Evolutionary conservation across 2,329 filamentous ascomycete species (phyloP).

Genomic region (Colletotrichum musae): DNA sequence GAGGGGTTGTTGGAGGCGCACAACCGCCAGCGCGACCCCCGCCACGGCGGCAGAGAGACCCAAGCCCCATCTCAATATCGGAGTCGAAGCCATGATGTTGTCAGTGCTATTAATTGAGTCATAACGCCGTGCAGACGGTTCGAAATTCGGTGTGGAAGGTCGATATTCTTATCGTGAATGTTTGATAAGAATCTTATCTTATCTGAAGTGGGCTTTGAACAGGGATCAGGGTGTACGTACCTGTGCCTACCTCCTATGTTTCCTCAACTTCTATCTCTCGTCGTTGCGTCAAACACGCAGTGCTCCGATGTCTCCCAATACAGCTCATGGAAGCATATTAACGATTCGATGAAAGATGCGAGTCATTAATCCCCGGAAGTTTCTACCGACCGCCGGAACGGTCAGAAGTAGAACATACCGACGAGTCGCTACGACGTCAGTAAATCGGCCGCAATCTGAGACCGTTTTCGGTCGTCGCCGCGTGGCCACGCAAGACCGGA

Average conservation of each 20-base stretch:
- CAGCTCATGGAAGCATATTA: no score
- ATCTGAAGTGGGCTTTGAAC: conserved; percentile 2
- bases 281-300: no score
- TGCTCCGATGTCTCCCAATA: no score
- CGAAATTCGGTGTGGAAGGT: conserved; percentile 32
- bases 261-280: no score
- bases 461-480: not conserved
- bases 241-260: no score
- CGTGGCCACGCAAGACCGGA: not conserved
- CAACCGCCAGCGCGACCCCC: conserved; percentile 51
- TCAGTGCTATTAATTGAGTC: not conserved
- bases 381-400: no score
- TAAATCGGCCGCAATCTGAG: not conserved
- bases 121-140: conserved; percentile 3
- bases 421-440: not conserved
- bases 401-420: no score
- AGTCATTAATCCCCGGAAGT: no score
- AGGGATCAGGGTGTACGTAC: conserved; percentile 9
- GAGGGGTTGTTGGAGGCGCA: conserved; percentile 41
- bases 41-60: conserved; percentile 47
- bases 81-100: conserved; percentile 29
- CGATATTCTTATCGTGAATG: conserved; percentile 31
- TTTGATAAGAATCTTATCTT: conserved; percentile 34
- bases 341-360: no score
- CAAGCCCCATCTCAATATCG: conserved; percentile 40